These are phyloP conservation scores for Trichomonas vaginalis DNA, from an alignment of 208 protist genomes.

Conservation along the genomic window DNA sequence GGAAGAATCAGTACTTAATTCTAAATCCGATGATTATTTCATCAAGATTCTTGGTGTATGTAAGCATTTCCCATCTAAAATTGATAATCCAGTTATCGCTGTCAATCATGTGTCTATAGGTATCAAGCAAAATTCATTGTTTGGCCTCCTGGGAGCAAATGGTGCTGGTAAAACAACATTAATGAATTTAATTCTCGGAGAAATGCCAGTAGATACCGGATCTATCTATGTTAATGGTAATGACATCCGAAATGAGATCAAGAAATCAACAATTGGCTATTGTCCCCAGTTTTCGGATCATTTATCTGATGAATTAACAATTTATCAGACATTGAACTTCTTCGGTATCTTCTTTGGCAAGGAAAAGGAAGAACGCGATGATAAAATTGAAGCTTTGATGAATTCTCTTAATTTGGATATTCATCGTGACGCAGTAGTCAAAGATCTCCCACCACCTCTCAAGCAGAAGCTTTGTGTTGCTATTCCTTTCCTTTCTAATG, in stretches of 20 bases:
- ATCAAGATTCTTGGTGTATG: no score
- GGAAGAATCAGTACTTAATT: no score
- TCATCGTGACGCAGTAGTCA: not conserved
- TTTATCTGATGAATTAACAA: not conserved
- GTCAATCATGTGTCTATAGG: not conserved
- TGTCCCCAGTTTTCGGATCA: not conserved
- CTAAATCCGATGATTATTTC: no score
- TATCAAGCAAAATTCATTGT: not conserved
- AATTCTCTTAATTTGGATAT: not conserved
- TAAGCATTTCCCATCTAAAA: no score
- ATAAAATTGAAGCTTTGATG: not conserved
- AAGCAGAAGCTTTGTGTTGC: not conserved
- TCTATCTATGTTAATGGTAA: not conserved
- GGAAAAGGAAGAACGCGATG: not conserved
- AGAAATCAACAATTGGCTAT: not conserved
- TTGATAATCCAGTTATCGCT: not conserved
- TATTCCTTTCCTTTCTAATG: not conserved
- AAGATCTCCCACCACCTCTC: not conserved
- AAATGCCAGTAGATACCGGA: not conserved
- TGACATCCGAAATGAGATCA: not conserved
- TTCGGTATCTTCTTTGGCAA: not conserved
- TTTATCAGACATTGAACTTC: not conserved
- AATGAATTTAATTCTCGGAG: conserved; percentile 25
- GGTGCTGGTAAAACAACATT: conserved; percentile 34
- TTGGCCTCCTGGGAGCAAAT: conserved; percentile 32